Evolutionary conservation across 2,329 filamentous ascomycete species (phyloP).

Genomic region (Paracorniculantispora psalliotae): DNA sequence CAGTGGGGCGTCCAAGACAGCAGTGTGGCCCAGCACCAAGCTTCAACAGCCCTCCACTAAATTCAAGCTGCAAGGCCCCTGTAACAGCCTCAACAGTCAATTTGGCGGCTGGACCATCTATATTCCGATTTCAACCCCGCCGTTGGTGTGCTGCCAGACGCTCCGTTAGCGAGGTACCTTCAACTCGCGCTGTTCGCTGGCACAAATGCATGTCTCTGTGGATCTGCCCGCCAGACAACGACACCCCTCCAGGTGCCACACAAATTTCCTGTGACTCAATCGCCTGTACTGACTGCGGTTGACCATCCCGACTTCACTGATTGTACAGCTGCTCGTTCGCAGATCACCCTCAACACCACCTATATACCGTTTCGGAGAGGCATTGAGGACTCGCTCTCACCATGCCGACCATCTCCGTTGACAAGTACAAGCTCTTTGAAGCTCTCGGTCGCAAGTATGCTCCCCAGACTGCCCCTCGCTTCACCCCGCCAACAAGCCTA

Average conservation of each 20-base stretch:
- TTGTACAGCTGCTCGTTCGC: neutral
- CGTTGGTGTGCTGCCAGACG: neutral
- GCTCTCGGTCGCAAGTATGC: constrained; percentile 77
- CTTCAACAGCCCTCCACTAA: neutral
- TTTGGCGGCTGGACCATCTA: constrained; percentile 10
- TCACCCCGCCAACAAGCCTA: constrained; percentile 17
- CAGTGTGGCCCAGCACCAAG: neutral
- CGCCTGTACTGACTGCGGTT: neutral
- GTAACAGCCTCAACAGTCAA: neutral
- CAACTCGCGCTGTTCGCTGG: neutral
- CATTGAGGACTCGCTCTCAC: constrained; percentile 26
- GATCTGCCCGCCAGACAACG: constrained; percentile 8
- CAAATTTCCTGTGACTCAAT: constrained; percentile 41
- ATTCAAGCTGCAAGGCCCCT: neutral
- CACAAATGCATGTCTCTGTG: constrained; percentile 1
- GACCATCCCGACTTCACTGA: constrained; percentile 3
- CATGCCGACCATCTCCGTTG: constrained; percentile 95
- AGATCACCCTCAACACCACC: neutral
- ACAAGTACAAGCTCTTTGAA: constrained; percentile 94
- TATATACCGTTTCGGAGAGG: constrained; percentile 14
- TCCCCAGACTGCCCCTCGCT: constrained; percentile 17
- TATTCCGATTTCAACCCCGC: constrained; percentile 13
- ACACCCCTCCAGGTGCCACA: constrained; percentile 12
- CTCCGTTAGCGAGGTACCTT: constrained; percentile 17
- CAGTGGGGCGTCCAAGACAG: neutral